A percentile compares a stretch with the other conserved stretches of the same genome.
Evolutionary conservation across 139 green algal species (phyloP).

Genomic region (Trebouxia sp.): DNA sequence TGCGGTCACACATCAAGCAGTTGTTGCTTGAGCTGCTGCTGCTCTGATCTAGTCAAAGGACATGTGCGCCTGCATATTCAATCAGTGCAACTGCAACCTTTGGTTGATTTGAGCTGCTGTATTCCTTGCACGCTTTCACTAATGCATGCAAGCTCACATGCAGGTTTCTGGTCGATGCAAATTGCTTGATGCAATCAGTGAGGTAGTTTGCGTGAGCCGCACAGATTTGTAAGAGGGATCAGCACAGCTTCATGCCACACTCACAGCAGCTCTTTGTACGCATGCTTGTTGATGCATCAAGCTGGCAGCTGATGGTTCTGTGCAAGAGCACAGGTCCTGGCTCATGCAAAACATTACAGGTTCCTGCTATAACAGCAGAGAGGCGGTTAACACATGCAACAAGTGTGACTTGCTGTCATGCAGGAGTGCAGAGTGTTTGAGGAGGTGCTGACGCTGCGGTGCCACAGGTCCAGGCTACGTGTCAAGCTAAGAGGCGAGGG

Average conservation of each 20-base stretch:
- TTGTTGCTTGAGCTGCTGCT: background rate
- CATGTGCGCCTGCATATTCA: background rate
- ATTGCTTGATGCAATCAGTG: too few relatives aligned
- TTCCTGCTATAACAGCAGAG: background rate
- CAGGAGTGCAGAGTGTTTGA: conserved; percentile 31
- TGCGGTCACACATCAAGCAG: background rate
- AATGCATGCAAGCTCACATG: too few relatives aligned
- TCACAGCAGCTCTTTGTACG: background rate
- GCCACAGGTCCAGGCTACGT: conserved; percentile 42
- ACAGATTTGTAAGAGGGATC: too few relatives aligned
- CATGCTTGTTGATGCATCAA: background rate
- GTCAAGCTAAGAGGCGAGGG: conserved; percentile 58
- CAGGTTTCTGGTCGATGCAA: too few relatives aligned
- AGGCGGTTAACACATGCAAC: background rate
- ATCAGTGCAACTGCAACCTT: background rate
- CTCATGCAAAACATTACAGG: background rate
- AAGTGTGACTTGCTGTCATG: too few relatives aligned
- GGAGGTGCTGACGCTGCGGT: conserved; percentile 48
- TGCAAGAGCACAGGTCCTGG: background rate
- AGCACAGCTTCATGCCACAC: too few relatives aligned
- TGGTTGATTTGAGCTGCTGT: background rate
- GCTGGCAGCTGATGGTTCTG: background rate
- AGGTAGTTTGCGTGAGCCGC: too few relatives aligned
- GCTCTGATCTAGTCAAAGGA: background rate
- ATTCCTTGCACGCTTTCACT: background rate